Evolutionary conservation across 2,329 filamentous ascomycete genomes (phyloP).

Genomic region (Xylaria digitata): DNA sequence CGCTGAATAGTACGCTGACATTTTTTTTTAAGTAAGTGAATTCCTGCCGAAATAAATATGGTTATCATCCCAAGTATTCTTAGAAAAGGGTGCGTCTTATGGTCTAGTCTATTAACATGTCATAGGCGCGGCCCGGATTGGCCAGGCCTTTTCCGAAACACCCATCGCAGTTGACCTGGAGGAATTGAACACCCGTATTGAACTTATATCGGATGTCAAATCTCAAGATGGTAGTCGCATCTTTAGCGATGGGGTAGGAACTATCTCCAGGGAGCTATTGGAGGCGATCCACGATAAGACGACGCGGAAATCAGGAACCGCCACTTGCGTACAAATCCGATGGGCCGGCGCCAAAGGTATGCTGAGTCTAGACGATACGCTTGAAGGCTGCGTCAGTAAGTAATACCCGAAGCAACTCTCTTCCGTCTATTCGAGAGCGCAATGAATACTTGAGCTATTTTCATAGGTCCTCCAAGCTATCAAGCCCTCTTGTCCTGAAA

Average conservation of each 20-base stretch:
- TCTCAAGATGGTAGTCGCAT: conserved; percentile 61
- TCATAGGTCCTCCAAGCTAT: not conserved
- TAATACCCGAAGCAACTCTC: not conserved
- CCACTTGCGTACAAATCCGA: conserved; percentile 80
- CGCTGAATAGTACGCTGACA: conserved; percentile 1
- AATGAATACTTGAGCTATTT: not conserved
- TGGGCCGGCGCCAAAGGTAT: conserved; percentile 79
- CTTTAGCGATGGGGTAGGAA: conserved; percentile 86
- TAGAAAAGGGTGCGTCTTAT: not conserved
- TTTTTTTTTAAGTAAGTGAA: conserved; percentile 28
- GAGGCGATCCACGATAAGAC: conserved; percentile 68
- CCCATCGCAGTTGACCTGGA: conserved; percentile 68
- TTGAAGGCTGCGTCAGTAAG: conserved; percentile 62
- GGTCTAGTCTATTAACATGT: conserved; percentile 2
- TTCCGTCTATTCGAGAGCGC: not conserved
- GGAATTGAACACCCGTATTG: conserved; percentile 51
- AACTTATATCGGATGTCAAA: conserved; percentile 63
- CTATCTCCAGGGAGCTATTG: conserved; percentile 71
- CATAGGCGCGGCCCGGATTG: conserved; percentile 64
- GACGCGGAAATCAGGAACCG: conserved; percentile 58
- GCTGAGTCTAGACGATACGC: conserved; percentile 73
- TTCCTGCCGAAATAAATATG: not conserved
- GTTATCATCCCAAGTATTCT: too few relatives aligned
- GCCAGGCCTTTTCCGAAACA: conserved; percentile 80
- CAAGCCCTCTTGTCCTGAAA: too few relatives aligned